These are phyloP conservation scores for Penicillium malachiteum DNA, from an alignment of 495 filamentous ascomycete species.

Conservation along the genomic window DNA sequence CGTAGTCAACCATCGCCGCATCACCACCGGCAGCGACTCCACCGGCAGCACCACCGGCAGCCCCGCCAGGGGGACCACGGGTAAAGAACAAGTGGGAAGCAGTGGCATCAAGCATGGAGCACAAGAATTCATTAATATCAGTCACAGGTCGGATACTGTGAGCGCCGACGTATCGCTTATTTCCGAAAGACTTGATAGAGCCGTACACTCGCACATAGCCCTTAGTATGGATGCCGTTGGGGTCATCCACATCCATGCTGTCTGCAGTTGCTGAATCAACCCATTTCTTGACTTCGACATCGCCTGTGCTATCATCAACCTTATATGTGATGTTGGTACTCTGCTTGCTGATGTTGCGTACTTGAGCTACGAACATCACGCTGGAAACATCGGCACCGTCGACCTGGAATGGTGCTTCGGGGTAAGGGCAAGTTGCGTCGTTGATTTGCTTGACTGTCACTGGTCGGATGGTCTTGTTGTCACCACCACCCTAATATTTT, in stretches of 20 bases:
- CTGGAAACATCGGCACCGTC: conserved; percentile 63
- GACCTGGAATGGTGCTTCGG: conserved; percentile 73
- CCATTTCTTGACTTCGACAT: conserved; percentile 92
- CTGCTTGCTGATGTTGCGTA: conserved; percentile 81
- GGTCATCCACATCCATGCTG: conserved; percentile 49
- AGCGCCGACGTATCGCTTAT: conserved; percentile 77
- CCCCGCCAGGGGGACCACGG: conserved; percentile 61
- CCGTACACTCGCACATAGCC: conserved; percentile 83
- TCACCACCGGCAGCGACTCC: conserved; percentile 34
- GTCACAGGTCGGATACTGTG: conserved; percentile 74
- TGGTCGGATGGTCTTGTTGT: conserved; percentile 77
- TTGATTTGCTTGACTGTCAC: conserved; percentile 93
- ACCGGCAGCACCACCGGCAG: conserved; percentile 21
- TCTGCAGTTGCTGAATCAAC: conserved; percentile 60
- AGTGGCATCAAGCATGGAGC: conserved; percentile 84
- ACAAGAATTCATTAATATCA: conserved; percentile 88
- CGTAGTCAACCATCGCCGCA: conserved; percentile 39
- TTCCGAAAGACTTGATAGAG: conserved; percentile 70
- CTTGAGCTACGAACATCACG: conserved; percentile 84
- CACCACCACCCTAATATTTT: conserved; percentile 23
- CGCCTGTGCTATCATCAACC: conserved; percentile 91
- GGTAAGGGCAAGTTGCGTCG: conserved; percentile 71
- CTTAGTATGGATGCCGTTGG: conserved; percentile 58
- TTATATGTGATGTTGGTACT: conserved; percentile 88
- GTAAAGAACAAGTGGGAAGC: conserved; percentile 83